Percentiles rank a stretch among this genome's conserved stretches.
Evolutionary conservation across 768 basidiomycete species (phyloP).

Genomic region (Suillus plorans): DNA sequence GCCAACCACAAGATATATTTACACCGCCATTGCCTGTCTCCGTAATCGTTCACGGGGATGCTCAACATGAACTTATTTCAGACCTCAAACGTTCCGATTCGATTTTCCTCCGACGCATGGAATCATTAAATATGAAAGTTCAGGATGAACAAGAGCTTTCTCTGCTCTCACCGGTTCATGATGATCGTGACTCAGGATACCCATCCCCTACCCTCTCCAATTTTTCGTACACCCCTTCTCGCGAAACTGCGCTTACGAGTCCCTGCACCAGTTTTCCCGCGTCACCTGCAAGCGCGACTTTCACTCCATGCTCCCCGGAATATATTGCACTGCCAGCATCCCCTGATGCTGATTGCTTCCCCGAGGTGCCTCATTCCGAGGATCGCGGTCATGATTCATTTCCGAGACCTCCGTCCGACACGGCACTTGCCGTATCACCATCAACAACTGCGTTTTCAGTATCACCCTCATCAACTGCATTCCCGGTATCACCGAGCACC

Average conservation of each 20-base stretch:
- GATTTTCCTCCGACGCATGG: conserved; percentile 6
- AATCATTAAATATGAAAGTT: not conserved
- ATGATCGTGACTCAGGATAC: conserved; percentile 22
- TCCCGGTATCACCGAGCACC: conserved; percentile 6
- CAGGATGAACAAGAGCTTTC: conserved; percentile 19
- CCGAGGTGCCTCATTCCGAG: not conserved
- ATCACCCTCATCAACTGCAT: conserved; percentile 7
- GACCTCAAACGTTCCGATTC: conserved; percentile 12
- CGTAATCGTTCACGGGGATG: conserved; percentile 29
- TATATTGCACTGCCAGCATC: conserved; percentile 27
- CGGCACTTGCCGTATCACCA: not conserved
- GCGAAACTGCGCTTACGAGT: conserved; percentile 24
- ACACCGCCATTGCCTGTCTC: conserved; percentile 28
- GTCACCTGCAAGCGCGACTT: conserved; percentile 21
- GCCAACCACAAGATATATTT: conserved; percentile 24
- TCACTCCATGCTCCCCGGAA: conserved; percentile 24
- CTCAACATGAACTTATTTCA: conserved; percentile 25
- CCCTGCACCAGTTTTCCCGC: conserved; percentile 22
- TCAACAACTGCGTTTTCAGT: conserved; percentile 5
- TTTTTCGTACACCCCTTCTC: conserved; percentile 27
- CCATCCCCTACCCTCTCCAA: conserved; percentile 29
- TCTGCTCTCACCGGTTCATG: conserved; percentile 15
- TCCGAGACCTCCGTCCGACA: conserved; percentile 8
- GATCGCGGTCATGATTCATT: conserved; percentile 1
- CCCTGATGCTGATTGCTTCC: conserved; percentile 16